Evolutionary conservation across 2,329 filamentous ascomycete species (phyloP).

Genomic region (Ophiostoma populinum): DNA sequence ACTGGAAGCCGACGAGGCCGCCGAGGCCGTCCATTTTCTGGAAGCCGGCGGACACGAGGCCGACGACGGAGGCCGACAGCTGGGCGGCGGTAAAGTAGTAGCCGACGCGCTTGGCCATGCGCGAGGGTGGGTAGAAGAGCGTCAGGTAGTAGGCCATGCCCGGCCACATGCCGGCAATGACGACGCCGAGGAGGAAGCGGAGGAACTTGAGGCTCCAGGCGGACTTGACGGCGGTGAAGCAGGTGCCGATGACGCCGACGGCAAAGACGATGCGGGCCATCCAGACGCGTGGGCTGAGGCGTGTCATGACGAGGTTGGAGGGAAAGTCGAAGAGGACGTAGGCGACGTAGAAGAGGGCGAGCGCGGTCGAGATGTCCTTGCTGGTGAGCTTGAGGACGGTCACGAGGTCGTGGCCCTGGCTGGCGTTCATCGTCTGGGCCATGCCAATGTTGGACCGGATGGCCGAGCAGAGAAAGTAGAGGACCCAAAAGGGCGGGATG

Average conservation of each 20-base stretch:
- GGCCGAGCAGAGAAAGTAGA: slow-evolving; percentile 85
- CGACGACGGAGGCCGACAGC: slow-evolving; percentile 75
- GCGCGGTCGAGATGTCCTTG: slow-evolving; percentile 65
- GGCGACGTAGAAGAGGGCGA: slow-evolving; percentile 81
- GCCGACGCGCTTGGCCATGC: slow-evolving; percentile 75
- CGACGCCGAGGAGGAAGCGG: slow-evolving; percentile 66
- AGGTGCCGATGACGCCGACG: slow-evolving; percentile 68
- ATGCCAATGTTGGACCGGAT: slow-evolving; percentile 85
- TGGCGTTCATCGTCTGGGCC: slow-evolving; percentile 81
- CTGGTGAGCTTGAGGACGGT: slow-evolving; percentile 50
- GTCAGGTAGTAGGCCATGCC: slow-evolving; percentile 90
- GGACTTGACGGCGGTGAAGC: slow-evolving; percentile 64
- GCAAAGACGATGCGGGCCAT: slow-evolving; percentile 84
- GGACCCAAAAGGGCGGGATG: slow-evolving; percentile 61
- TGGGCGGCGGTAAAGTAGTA: slow-evolving; percentile 77
- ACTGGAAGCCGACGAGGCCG: slow-evolving; percentile 67
- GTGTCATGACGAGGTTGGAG: slow-evolving; percentile 78
- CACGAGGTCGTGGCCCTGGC: slow-evolving; percentile 55
- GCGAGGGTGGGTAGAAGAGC: slow-evolving; percentile 75
- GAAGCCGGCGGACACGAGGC: slow-evolving; percentile 77
- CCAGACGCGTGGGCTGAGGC: slow-evolving; percentile 70
- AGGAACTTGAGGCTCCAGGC: slow-evolving; percentile 84
- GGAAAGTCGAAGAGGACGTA: slow-evolving; percentile 84
- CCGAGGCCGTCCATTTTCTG: slow-evolving; percentile 71
- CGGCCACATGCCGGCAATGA: slow-evolving; percentile 89